Conservation (phyloP, 1,284 basidiomycete species). For the Ustilago loliicola region DNA sequence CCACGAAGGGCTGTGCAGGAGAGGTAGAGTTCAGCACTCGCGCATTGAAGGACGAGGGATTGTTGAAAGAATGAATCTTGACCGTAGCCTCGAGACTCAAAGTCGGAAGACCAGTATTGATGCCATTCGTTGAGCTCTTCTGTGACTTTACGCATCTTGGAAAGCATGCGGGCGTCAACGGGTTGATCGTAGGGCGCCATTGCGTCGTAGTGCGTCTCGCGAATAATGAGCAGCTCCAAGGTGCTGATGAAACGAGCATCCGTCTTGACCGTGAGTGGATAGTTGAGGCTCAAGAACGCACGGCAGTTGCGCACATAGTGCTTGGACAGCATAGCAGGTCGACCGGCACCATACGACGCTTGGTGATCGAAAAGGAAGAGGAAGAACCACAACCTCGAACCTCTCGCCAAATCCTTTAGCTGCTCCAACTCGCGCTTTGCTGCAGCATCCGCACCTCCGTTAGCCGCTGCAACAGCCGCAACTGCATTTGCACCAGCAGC, state of each 20-base stretch:
- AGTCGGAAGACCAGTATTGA: constrained; percentile 84
- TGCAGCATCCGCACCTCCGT: constrained; percentile 19
- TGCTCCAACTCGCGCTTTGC: constrained; percentile 41
- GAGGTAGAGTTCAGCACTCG: constrained; percentile 92
- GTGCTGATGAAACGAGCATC: constrained; percentile 87
- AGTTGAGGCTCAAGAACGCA: constrained; percentile 82
- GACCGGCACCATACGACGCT: constrained; percentile 90
- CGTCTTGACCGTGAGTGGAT: constrained; percentile 85
- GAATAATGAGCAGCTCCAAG: constrained; percentile 85
- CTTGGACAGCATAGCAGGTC: constrained; percentile 83
- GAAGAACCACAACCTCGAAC: constrained; percentile 89
- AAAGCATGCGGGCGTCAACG: constrained; percentile 84
- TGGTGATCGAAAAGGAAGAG: constrained; percentile 87
- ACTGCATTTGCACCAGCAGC: constrained; percentile 28
- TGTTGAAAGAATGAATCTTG: constrained; percentile 86
- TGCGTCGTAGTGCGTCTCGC: constrained; percentile 88
- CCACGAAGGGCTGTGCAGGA: constrained; percentile 91
- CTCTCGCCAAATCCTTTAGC: constrained; percentile 41
- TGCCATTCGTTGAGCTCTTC: constrained; percentile 89
- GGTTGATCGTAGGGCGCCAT: constrained; percentile 86
- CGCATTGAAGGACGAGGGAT: constrained; percentile 85
- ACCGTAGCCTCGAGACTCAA: constrained; percentile 80
- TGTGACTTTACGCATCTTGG: constrained; percentile 86
- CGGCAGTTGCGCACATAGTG: constrained; percentile 88
- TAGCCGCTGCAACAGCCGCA: constrained; percentile 24